These are phyloP conservation scores for Cymbopogon citratus DNA, from an alignment of 176 grass and related monocot species.

Conservation along the genomic window DNA sequence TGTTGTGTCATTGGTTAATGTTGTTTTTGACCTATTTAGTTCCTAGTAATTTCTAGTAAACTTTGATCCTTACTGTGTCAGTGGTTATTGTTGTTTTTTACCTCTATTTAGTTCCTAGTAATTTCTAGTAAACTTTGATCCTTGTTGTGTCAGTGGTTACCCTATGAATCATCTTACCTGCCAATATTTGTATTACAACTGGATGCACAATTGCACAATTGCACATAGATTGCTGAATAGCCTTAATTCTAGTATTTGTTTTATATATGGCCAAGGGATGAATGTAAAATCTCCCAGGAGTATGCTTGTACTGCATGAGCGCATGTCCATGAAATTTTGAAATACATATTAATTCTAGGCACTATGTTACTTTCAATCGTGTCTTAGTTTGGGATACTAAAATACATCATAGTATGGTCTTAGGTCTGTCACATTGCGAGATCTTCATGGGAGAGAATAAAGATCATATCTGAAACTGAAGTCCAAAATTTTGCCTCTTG, in stretches of 20 bases:
- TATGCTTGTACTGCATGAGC: not conserved
- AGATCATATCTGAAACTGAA: not conserved
- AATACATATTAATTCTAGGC: not conserved
- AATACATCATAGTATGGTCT: not conserved
- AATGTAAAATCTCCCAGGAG: not conserved
- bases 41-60: not conserved
- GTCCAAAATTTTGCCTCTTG: constrained; percentile 14
- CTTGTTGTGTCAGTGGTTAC: not conserved
- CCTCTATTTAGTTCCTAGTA: not conserved
- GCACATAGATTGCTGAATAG: not conserved
- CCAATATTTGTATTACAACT: not conserved
- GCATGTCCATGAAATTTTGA: not conserved
- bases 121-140: not conserved
- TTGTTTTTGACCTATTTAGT: not conserved
- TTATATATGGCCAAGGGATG: not conserved
- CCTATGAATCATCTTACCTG: not conserved
- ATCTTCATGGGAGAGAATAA: not conserved
- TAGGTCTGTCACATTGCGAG: not conserved
- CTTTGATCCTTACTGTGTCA: not conserved
- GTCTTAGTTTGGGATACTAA: not conserved
- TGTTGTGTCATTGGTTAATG: not conserved
- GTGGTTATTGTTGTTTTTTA: not conserved
- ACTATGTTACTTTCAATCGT: not conserved
- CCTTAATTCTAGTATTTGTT: too few species aligned
- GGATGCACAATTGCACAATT: too few species aligned